Base-by-base conservation (phyloP, 2,329 filamentous ascomycete species). In the Fusarium sp. region DNA sequence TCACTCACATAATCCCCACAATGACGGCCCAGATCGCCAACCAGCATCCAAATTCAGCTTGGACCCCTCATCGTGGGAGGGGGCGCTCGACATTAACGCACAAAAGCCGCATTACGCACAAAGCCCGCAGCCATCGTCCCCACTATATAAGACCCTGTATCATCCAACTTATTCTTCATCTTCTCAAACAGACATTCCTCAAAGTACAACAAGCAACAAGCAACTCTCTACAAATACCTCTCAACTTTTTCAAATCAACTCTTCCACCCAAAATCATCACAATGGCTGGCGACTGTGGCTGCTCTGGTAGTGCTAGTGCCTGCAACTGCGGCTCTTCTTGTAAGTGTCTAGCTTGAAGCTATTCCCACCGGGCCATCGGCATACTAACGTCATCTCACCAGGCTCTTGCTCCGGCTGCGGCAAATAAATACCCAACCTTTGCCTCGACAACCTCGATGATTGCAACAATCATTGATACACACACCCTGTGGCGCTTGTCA, bases 271-370 rank as follows among this genome's bases (percentile, higher is more conserved):
- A 54, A 50, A 61, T 25, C 29, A 68, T 71, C 70, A 75, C 64
- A 67, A 77, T 77, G 75, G 66, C 73, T 73, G 74, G 70, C 62
- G 64, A 76, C 70, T 76, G 75, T 64, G 75, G 74, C 64, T 76
- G 75, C 70, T 75, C 73, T 63, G 72, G 74, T 63, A 72, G 74
- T 65, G 61, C 70, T 57, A 69, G 72, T 59, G 58, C 69, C 57
- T 76, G 75, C 72, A 74, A 71, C 72, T 76, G 75, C 64, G 75
- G 75, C 72, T 70, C 74, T 56, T 70, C 69, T 70, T 76, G 75
- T 76, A 66, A 43, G 75, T 72, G n/a, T n/a, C n/a, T 12, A 25
- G 25, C 13, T 47, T 10, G 25, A 15, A 15, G n/a, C 10, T 1
- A 26, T 43, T n/a, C 12, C 3, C 9, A 2, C 42, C 11, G 3